A percentile compares a stretch with the other conserved stretches of the same genome.
These are phyloP conservation scores for Fraxinus excelsior DNA, from an alignment of 257 asterid species.

Conservation along the genomic window DNA sequence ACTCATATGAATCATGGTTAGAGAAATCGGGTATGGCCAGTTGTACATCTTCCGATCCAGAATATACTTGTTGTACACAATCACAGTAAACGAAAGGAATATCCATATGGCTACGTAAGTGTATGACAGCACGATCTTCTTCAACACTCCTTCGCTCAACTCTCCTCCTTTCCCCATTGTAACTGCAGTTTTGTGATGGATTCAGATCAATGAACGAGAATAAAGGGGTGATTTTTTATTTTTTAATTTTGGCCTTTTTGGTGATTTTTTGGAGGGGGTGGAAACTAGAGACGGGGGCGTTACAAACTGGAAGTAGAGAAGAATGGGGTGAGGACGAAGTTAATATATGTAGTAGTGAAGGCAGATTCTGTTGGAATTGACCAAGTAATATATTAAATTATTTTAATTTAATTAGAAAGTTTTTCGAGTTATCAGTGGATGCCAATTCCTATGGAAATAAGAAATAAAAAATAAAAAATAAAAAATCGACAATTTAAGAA, in stretches of 20 bases:
- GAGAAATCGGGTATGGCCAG: constrained; percentile 18
- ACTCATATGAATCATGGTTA: constrained; percentile 15
- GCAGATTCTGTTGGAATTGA: neutral
- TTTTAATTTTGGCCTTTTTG: neutral
- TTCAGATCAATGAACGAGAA: constrained; percentile 1
- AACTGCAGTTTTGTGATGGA: neutral
- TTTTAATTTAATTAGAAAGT: neutral
- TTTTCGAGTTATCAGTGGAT: too few relatives aligned
- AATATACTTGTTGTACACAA: neutral
- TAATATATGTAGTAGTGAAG: neutral
- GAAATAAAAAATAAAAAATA: too few relatives aligned
- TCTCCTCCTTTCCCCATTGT: constrained; percentile 19
- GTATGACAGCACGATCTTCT: constrained; percentile 11
- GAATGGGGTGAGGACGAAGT: neutral
- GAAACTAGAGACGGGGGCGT: neutral
- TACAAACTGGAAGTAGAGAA: neutral
- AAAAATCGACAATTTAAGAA: too few relatives aligned
- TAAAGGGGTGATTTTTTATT: neutral
- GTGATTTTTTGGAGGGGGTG: neutral
- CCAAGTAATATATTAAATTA: neutral
- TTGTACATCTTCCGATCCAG: constrained; percentile 18
- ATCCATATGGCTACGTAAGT: constrained; percentile 9
- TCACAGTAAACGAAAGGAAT: constrained; percentile 2
- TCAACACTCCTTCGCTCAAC: constrained; percentile 8
- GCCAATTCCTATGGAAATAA: too few relatives aligned